A percentile compares a stretch with the other conserved stretches of the same genome.
Evolutionary conservation across 176 grass and related monocot species (phyloP).

Genomic region (Carex kokanica): DNA sequence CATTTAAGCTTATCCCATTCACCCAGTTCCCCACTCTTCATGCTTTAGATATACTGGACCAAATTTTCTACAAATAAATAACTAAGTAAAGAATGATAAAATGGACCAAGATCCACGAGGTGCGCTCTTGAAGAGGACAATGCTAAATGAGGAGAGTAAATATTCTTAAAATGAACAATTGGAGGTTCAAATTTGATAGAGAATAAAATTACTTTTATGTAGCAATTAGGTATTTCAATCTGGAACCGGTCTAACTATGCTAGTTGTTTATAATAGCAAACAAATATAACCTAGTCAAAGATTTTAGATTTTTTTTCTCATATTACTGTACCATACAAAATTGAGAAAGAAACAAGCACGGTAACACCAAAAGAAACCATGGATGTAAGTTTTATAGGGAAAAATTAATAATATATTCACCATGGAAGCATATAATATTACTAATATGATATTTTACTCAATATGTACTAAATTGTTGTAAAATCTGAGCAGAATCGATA

Average conservation of each 20-base stretch:
- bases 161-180: background rate
- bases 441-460: background rate
- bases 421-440: background rate
- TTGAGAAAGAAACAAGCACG: background rate
- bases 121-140: background rate
- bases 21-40: background rate
- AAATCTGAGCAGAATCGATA: conserved; percentile 25
- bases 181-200: background rate
- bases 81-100: background rate
- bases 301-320: background rate
- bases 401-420: background rate
- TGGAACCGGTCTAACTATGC: background rate
- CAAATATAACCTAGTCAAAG: background rate
- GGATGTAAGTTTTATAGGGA: background rate
- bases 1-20: background rate
- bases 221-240: background rate
- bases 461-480: background rate
- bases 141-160: background rate
- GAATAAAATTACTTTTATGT: background rate
- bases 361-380: background rate
- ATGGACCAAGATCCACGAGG: background rate
- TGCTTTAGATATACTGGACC: background rate
- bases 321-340: background rate
- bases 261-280: background rate
- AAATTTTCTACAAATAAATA: conserved; percentile 19